These are phyloP conservation scores for Purpureocillium lavendulum DNA, from an alignment of 2,329 filamentous ascomycete species.

Conservation along the genomic window DNA sequence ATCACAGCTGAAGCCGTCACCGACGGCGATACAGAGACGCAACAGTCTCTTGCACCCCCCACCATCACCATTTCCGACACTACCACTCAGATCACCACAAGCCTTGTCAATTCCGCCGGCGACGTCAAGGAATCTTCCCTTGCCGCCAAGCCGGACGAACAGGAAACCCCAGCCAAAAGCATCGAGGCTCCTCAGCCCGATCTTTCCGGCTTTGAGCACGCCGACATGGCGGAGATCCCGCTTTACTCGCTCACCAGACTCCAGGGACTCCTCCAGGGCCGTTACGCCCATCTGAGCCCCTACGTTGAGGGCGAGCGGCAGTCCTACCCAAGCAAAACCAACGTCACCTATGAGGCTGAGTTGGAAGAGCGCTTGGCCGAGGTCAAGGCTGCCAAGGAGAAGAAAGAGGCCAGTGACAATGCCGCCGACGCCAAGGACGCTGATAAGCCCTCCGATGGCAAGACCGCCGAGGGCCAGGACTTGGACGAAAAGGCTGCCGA, in stretches of 20 bases:
- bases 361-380: slow-evolving; percentile 22
- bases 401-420: slow-evolving; percentile 22
- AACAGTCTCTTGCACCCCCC: background rate
- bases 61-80: slow-evolving; percentile 1
- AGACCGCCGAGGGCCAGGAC: slow-evolving; percentile 6
- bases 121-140: background rate
- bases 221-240: background rate
- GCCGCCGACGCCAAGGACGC: slow-evolving; percentile 11
- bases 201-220: background rate
- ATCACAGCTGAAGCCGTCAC: too few species aligned
- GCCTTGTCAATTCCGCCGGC: background rate
- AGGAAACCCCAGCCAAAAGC: background rate
- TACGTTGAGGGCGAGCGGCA: slow-evolving; percentile 30
- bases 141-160: background rate
- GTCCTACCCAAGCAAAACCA: slow-evolving; percentile 20
- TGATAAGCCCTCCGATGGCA: slow-evolving; percentile 8
- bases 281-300: slow-evolving; percentile 30
- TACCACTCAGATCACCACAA: background rate
- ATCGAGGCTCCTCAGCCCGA: background rate
- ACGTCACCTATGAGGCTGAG: background rate
- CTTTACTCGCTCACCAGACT: slow-evolving; percentile 11
- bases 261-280: slow-evolving; percentile 20
- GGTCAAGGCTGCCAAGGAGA: slow-evolving; percentile 21
- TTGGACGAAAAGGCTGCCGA: slow-evolving; percentile 9
- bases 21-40: background rate